Conservation (phyloP, 192 early-diverging fungal genomes). For the Diversispora eburnea region DNA sequence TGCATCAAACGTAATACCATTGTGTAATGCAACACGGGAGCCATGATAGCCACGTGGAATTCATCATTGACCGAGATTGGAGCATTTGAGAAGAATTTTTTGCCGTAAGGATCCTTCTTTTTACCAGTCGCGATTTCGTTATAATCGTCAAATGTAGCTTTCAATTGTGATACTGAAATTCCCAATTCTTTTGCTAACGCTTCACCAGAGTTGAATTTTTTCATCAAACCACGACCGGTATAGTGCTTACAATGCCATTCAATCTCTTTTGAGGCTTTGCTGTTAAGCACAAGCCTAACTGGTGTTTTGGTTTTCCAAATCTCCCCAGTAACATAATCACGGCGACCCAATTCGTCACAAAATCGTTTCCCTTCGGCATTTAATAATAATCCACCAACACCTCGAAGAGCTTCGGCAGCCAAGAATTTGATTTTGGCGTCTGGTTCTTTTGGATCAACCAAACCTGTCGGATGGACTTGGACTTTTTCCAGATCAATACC, state of each 20-base stretch:
- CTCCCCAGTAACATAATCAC: slow-evolving; percentile 87
- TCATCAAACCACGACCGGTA: slow-evolving; percentile 85
- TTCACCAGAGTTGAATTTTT: slow-evolving; percentile 68
- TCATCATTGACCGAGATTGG: slow-evolving; percentile 52
- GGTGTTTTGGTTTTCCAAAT: slow-evolving; percentile 87
- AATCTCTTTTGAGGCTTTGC: slow-evolving; percentile 81
- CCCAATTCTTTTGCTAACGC: slow-evolving; percentile 78
- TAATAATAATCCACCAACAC: slow-evolving; percentile 84
- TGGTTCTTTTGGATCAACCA: slow-evolving; percentile 86
- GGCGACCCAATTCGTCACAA: slow-evolving; percentile 89
- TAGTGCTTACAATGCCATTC: slow-evolving; percentile 94
- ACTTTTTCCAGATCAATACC: slow-evolving; percentile 94
- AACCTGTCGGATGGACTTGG: slow-evolving; percentile 96
- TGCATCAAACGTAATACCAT: slow-evolving; percentile 51
- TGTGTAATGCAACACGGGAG: slow-evolving; percentile 83
- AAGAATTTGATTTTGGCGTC: slow-evolving; percentile 90
- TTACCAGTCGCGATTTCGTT: slow-evolving; percentile 55
- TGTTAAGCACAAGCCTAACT: slow-evolving; percentile 78
- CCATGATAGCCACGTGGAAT: slow-evolving; percentile 70
- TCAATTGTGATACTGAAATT: slow-evolving; percentile 45
- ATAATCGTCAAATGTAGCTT: slow-evolving; percentile 57
- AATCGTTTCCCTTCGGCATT: slow-evolving; percentile 82
- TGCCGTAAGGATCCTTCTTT: slow-evolving; percentile 62
- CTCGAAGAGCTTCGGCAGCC: slow-evolving; percentile 94
- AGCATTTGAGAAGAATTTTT: slow-evolving; percentile 62